Base-by-base conservation (phyloP, 352 stramenopile genomes). In the Phytophthora kernoviae region DNA sequence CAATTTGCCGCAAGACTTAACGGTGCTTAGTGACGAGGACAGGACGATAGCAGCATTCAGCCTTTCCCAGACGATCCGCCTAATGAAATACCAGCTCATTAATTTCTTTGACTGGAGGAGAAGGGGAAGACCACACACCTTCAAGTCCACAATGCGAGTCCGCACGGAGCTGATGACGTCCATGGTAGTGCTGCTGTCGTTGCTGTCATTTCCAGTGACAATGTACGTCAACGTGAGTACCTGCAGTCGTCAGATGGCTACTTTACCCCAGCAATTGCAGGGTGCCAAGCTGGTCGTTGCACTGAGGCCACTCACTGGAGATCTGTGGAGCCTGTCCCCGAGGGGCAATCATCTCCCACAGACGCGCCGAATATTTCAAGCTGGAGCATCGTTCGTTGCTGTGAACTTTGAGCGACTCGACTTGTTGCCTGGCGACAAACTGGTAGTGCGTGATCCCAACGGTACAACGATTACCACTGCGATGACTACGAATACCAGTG, bases 361-460 rank as follows among this genome's bases (percentile, higher is more conserved):
- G 47, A 34, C 18, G 36, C 52, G 68, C 40, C 30, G 53, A 43
- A 65, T 72, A 30, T 12, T 30, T 27, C 54, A 73, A 44, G 36
- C 58, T 56, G 50, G 37, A 21, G 68, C 68, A 56, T 18, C 32
- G 36, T 73, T 52, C 26, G 50, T 77, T 36, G 58, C 68, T 50
- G 57, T 77, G 8, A 77, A 77, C 33, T 68, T 77, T 17, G 50
- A 70, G 47, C 34, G 30, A 32, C 37, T 77, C 14, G 40, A 64
- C 15, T 68, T 77, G 48, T 33, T 77, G 24, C 18, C 54, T 32
- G 63, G 68, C 11, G 68, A 77, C 36, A 73, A 70, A 32, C 34
- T 77, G 27, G n/a, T 73, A 4, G 53, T 77, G 21, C 58, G 50
- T 27, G 60, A 65, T 60, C 44, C 32, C 6, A 62, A 67, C 24